These are phyloP conservation scores for Globisporangium ultimum DNA, from an alignment of 352 stramenopile species.

Conservation along the genomic window DNA sequence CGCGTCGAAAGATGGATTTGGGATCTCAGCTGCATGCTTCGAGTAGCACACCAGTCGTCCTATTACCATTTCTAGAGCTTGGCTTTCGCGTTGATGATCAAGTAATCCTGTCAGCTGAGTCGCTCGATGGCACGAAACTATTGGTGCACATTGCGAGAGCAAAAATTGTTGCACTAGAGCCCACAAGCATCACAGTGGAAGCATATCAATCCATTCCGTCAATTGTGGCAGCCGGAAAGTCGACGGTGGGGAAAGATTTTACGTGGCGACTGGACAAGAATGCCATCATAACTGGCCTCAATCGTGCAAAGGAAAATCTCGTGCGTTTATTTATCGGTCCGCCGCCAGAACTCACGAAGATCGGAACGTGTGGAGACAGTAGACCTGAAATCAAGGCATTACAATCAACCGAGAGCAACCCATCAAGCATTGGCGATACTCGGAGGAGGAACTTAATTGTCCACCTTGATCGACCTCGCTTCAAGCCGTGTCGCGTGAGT, in stretches of 20 bases:
- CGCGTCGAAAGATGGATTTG: constrained; percentile 14
- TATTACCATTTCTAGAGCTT: constrained; percentile 41
- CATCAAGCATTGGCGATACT: constrained; percentile 34
- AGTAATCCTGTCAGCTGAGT: constrained; percentile 72
- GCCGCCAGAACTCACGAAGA: constrained; percentile 35
- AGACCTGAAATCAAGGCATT: constrained; percentile 32
- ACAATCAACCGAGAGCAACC: constrained; percentile 14
- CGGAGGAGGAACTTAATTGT: constrained; percentile 62
- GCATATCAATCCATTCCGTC: constrained; percentile 55
- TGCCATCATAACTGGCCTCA: constrained; percentile 57
- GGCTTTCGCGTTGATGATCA: constrained; percentile 69
- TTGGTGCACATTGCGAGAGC: constrained; percentile 64
- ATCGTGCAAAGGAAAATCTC: constrained; percentile 75
- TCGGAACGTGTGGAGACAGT: constrained; percentile 28
- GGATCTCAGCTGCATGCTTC: not conserved
- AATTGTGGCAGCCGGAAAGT: constrained; percentile 52
- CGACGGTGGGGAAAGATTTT: constrained; percentile 54
- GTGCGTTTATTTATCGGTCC: constrained; percentile 63
- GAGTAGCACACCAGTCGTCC: too few relatives aligned
- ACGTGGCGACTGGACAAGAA: constrained; percentile 82
- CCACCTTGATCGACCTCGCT: constrained; percentile 55
- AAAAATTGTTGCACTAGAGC: constrained; percentile 44
- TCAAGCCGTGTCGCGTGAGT: constrained; percentile 41
- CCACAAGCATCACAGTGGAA: constrained; percentile 44
- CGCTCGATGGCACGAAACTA: constrained; percentile 54